Evolutionary conservation across 257 asterid species (phyloP).

Genomic region (Orobanche coerulescens): DNA sequence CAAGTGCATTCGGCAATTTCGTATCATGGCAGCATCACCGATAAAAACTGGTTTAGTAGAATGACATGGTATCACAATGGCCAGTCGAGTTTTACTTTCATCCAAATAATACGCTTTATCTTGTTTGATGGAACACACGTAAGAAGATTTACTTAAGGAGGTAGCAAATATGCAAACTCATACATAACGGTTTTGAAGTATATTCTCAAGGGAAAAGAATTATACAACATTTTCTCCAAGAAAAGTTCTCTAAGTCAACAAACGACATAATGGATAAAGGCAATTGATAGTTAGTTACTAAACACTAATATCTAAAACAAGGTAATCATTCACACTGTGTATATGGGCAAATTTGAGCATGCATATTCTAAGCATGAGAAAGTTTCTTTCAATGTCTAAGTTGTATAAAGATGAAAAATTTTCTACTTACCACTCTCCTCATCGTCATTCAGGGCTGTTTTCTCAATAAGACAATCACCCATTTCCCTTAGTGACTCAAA

Average conservation of each 20-base stretch:
- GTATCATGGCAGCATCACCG: constrained; percentile 13
- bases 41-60: constrained; percentile 3
- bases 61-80: neutral
- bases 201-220: no score
- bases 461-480: constrained; percentile 95
- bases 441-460: constrained; percentile 81
- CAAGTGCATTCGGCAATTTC: neutral
- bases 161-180: neutral
- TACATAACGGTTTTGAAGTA: neutral
- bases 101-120: neutral
- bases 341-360: constrained; percentile 10
- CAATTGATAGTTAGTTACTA: constrained; percentile 1
- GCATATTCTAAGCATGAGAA: constrained; percentile 2
- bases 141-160: neutral
- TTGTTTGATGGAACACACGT: neutral
- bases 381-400: constrained; percentile 1
- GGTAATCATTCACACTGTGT: constrained; percentile 1
- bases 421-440: constrained; percentile 77
- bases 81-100: constrained; percentile 8
- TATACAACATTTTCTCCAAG: neutral
- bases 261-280: neutral
- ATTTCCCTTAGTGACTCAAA: constrained; percentile 82
- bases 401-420: constrained; percentile 17
- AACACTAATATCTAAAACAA: neutral
- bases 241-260: neutral